A percentile compares a stretch with the other conserved stretches of the same genome.
Conservation (phyloP, 768 basidiomycete species). For the Suillus placidus region DNA sequence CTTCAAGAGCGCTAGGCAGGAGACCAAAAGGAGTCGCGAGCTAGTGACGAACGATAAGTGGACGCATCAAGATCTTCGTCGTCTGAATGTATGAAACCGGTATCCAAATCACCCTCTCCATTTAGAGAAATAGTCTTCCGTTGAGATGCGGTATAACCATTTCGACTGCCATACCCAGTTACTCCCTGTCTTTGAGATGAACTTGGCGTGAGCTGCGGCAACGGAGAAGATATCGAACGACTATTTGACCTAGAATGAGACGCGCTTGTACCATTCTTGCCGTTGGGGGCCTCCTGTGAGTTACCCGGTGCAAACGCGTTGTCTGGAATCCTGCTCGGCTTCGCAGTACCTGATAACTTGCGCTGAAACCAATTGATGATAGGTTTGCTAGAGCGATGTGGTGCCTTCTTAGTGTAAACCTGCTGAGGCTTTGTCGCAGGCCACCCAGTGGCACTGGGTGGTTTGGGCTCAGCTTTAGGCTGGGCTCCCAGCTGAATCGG, state of each 20-base stretch:
- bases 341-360: slow-evolving; percentile 74
- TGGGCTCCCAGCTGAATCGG: slow-evolving; percentile 10
- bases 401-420: slow-evolving; percentile 56
- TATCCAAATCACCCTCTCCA: slow-evolving; percentile 52
- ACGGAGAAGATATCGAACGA: slow-evolving; percentile 34
- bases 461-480: slow-evolving; percentile 22
- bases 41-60: slow-evolving; percentile 56
- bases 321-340: slow-evolving; percentile 52
- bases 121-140: slow-evolving; percentile 69
- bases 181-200: slow-evolving; percentile 31
- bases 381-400: slow-evolving; percentile 77
- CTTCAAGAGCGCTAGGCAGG: slow-evolving; percentile 75
- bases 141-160: slow-evolving; percentile 30
- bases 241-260: slow-evolving; percentile 26
- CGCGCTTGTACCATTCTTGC: slow-evolving; percentile 17
- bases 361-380: slow-evolving; percentile 91
- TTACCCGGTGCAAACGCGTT: slow-evolving; percentile 14
- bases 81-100: slow-evolving; percentile 39
- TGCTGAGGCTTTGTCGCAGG: slow-evolving; percentile 35
- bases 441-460: slow-evolving; percentile 19
- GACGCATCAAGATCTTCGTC: slow-evolving; percentile 50
- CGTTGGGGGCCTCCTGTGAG: slow-evolving; percentile 16
- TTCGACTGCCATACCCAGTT: slow-evolving; percentile 18
- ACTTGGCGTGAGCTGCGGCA: slow-evolving; percentile 22
- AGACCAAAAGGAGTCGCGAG: slow-evolving; percentile 79